A percentile compares a stretch with the other conserved stretches of the same genome.
Evolutionary conservation across 2,329 filamentous ascomycete genomes (phyloP).

Genomic region (Lachnellula occidentalis): DNA sequence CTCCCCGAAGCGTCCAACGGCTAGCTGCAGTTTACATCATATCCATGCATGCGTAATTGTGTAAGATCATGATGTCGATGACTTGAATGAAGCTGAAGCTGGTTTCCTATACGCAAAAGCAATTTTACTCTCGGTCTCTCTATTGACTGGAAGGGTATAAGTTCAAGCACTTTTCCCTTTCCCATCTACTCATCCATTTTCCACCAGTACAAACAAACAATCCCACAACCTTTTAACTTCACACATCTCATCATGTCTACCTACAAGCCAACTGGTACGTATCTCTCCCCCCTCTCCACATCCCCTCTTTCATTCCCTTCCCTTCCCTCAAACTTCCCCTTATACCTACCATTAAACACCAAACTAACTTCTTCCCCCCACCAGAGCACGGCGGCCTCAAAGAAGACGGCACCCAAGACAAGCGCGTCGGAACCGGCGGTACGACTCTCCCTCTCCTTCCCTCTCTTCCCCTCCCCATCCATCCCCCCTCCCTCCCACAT

Average conservation of each 20-base stretch:
- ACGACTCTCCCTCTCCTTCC: not conserved
- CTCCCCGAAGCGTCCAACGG: too few relatives aligned
- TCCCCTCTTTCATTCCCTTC: not conserved
- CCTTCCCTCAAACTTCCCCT: not conserved
- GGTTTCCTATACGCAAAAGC: too few relatives aligned
- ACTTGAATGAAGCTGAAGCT: too few relatives aligned
- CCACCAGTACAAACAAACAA: not conserved
- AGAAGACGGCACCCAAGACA: slow-evolving; percentile 37
- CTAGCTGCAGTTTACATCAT: too few relatives aligned
- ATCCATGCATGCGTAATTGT: too few relatives aligned
- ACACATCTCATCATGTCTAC: not conserved
- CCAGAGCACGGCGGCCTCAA: slow-evolving; percentile 38
- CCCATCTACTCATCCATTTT: not conserved
- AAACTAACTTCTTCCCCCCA: not conserved
- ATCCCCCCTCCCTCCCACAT: not conserved
- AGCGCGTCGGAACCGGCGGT: slow-evolving; percentile 36
- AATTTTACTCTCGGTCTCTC: too few relatives aligned
- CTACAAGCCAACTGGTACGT: not conserved
- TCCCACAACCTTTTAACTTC: not conserved
- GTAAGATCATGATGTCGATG: too few relatives aligned
- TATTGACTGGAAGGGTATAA: not conserved
- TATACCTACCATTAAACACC: not conserved
- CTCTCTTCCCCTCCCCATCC: not conserved
- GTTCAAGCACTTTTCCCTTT: too few relatives aligned
- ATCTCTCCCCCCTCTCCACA: not conserved